Evolutionary conservation across 139 green algal species (phyloP), one percentile per base, ranked within the genome.

Genomic region (Picochlorum sp.): DNA sequence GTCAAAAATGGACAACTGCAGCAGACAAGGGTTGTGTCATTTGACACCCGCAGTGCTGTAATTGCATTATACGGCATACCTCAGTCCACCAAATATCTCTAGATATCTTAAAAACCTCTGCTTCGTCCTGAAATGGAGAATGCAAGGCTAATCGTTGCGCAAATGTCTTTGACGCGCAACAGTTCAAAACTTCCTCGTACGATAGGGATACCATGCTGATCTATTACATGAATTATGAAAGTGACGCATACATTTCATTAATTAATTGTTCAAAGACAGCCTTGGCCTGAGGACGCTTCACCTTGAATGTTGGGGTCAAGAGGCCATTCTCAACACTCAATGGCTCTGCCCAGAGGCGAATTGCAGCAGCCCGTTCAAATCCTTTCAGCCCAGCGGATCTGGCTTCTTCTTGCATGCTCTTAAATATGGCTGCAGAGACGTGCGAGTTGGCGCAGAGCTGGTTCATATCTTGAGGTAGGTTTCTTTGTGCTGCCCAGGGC

Each of bases 301-400:
- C 66, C 75, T 97, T 97, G 73, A 97, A 94, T 14, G 90, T 96
- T 38, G 92, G 92, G 1, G 85, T 92, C 62, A 89, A 62, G 47
- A 92, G 51, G 2, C 72, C 79, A 66, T 97, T 97, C 57, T 98
- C 92, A 13, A 97, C 84, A 1, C 66, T 82, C 72, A 98, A 97
- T 0, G 71, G 69, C 73, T 97, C 92, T 1, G 78, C 72, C 44
- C 78, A 32, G 24, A 98, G 67, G 37, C 85, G 71, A 49, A 95
- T 64, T 11, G 86, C 79, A 2, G 81, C 73, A 13, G 91, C 82
- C 77, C 88, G 82, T 76, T 96, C 89, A 71, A 96, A 96, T 58
- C 89, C 85, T 4, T 81, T 75, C 54, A 96, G 84, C 56, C 86
- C 75, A 21, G 88, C 88, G 41, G 81, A 81, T 30, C 84, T 75